Conservation (phyloP, 2,329 filamentous ascomycete species). For the Aspergillus tubingensis region DNA sequence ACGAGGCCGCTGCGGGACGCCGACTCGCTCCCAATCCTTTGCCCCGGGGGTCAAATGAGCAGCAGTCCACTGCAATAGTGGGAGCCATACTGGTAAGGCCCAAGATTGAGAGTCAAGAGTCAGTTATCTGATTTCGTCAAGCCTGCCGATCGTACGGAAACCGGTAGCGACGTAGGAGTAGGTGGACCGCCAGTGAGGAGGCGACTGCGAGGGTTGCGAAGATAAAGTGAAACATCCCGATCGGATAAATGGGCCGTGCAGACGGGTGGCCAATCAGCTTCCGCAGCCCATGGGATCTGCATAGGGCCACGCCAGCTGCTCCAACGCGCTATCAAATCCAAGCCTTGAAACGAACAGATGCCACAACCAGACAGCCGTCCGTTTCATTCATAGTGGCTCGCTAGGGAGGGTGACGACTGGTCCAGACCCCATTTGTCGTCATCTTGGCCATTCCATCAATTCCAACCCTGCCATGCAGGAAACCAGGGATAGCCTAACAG, state of each 20-base stretch:
- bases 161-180: background rate
- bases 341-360: background rate
- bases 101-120: background rate
- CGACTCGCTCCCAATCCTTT: background rate
- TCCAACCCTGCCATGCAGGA: background rate
- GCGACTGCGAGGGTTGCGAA: background rate
- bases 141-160: background rate
- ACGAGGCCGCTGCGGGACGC: background rate
- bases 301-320: constrained; percentile 6
- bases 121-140: background rate
- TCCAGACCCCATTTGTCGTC: background rate
- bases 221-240: constrained; percentile 11
- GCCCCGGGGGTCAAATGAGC: background rate
- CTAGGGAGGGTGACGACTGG: background rate
- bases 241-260: background rate
- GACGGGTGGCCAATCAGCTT: background rate
- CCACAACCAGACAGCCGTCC: background rate
- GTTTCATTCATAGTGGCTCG: constrained; percentile 1
- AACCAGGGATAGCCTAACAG: background rate
- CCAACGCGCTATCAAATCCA: background rate
- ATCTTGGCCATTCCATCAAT: background rate
- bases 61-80: background rate
- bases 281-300: background rate
- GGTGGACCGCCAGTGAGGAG: background rate
- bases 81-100: background rate